Conservation (phyloP, 1,139 yeast genomes). For the Kurtzmaniella quercitrusa region DNA sequence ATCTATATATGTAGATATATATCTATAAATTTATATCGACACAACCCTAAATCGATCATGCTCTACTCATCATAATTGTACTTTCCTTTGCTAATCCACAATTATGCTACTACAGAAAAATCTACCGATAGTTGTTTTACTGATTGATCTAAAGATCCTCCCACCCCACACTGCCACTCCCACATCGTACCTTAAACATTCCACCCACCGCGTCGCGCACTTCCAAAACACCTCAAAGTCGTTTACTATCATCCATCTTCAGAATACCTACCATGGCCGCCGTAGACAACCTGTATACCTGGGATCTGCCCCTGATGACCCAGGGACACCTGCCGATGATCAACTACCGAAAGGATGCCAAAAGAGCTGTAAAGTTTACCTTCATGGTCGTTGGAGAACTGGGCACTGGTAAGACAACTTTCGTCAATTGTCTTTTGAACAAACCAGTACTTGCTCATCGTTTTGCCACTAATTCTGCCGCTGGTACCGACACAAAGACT, state of each 20-base stretch:
- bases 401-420: constrained; percentile 82
- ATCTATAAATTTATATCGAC: background rate
- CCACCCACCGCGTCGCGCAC: background rate
- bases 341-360: constrained; percentile 64
- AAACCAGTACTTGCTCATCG: constrained; percentile 58
- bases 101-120: too few species aligned
- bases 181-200: background rate
- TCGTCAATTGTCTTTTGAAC: constrained; percentile 69
- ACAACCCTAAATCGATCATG: background rate
- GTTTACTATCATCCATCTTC: background rate
- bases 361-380: constrained; percentile 80
- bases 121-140: too few species aligned
- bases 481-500: constrained; percentile 40
- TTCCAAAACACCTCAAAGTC: background rate
- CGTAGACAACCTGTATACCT: constrained; percentile 23
- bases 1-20: too few species aligned
- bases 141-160: too few species aligned
- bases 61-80: too few species aligned
- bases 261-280: constrained; percentile 4
- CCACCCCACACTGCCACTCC: background rate
- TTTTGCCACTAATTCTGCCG: constrained; percentile 32
- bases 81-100: too few species aligned
- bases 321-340: constrained; percentile 41
- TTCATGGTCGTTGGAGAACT: constrained; percentile 72
- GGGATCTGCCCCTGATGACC: constrained; percentile 32